Conservation (phyloP, 768 basidiomycete species). For the Psilocybe cyanescens region DNA sequence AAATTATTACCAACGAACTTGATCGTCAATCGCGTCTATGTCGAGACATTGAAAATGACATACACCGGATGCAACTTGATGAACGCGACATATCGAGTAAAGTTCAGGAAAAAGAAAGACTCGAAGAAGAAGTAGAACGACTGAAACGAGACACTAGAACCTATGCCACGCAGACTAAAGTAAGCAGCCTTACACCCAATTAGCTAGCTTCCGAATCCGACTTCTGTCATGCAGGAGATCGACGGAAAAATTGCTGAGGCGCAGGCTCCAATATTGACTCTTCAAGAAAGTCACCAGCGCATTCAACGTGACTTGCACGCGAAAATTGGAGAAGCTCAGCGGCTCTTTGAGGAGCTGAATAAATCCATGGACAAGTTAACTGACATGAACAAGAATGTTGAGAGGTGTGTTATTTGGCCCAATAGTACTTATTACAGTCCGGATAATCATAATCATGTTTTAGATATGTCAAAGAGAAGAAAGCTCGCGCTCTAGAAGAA, state of each 20-base stretch:
- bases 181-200: slow-evolving; percentile 24
- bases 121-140: slow-evolving; percentile 58
- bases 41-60: slow-evolving; percentile 58
- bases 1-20: slow-evolving; percentile 56
- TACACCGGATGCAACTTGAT: slow-evolving; percentile 66
- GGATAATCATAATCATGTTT: neutral
- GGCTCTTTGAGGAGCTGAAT: slow-evolving; percentile 64
- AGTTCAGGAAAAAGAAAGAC: slow-evolving; percentile 58
- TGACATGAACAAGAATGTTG: slow-evolving; percentile 62
- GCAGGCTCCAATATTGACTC: slow-evolving; percentile 63
- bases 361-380: slow-evolving; percentile 65
- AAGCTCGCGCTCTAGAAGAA: slow-evolving; percentile 61
- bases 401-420: slow-evolving; percentile 48
- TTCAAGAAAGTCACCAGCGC: slow-evolving; percentile 59
- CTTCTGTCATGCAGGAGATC: slow-evolving; percentile 50
- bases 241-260: slow-evolving; percentile 64
- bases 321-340: slow-evolving; percentile 56
- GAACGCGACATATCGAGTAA: slow-evolving; percentile 61
- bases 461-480: slow-evolving; percentile 79
- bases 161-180: slow-evolving; percentile 54
- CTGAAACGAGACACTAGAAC: slow-evolving; percentile 61
- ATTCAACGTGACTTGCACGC: slow-evolving; percentile 52
- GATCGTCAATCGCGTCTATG: slow-evolving; percentile 60
- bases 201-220: neutral
- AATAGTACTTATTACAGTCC: neutral